Evolutionary conservation across 495 filamentous ascomycete genomes (phyloP).

Genomic region (Lichenothelia convexa): DNA sequence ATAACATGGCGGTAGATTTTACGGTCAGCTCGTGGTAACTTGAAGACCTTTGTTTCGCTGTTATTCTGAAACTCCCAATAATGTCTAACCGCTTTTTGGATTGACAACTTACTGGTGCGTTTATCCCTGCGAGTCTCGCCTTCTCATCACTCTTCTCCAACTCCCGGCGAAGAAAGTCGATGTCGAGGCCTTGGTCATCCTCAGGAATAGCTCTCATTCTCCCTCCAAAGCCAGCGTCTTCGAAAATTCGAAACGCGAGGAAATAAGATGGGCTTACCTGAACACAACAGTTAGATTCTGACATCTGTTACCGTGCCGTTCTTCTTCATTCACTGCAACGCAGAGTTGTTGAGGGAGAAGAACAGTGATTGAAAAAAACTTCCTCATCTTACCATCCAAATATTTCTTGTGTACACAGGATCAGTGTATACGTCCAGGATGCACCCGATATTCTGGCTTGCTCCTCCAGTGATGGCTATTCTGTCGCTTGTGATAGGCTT

Average conservation of each 20-base stretch:
- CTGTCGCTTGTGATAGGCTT: slow-evolving; percentile 22
- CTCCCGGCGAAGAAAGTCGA: slow-evolving; percentile 33
- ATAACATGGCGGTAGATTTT: slow-evolving; percentile 71
- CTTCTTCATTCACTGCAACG: too few species aligned
- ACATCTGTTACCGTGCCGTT: too few species aligned
- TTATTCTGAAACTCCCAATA: too few species aligned
- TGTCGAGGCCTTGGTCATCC: slow-evolving; percentile 55
- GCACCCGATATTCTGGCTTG: slow-evolving; percentile 55
- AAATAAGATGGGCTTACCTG: slow-evolving; percentile 66
- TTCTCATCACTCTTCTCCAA: slow-evolving; percentile 26
- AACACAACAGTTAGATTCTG: too few species aligned
- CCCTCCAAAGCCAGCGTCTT: slow-evolving; percentile 50
- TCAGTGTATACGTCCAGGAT: slow-evolving; percentile 62
- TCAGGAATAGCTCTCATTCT: slow-evolving; percentile 48
- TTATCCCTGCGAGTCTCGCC: slow-evolving; percentile 13
- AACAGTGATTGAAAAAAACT: too few species aligned
- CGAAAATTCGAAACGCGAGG: slow-evolving; percentile 59
- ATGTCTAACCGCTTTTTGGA: too few species aligned
- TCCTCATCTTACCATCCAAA: slow-evolving; percentile 79
- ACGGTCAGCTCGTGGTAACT: slow-evolving; percentile 20
- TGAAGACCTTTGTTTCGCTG: too few species aligned
- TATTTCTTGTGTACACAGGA: slow-evolving; percentile 49
- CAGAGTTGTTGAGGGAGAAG: too few species aligned
- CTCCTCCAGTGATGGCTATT: slow-evolving; percentile 68
- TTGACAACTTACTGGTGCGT: slow-evolving; percentile 13